phyloP scores from a whole-genome alignment of 78 protist species.

The Guillardia theta region DNA sequence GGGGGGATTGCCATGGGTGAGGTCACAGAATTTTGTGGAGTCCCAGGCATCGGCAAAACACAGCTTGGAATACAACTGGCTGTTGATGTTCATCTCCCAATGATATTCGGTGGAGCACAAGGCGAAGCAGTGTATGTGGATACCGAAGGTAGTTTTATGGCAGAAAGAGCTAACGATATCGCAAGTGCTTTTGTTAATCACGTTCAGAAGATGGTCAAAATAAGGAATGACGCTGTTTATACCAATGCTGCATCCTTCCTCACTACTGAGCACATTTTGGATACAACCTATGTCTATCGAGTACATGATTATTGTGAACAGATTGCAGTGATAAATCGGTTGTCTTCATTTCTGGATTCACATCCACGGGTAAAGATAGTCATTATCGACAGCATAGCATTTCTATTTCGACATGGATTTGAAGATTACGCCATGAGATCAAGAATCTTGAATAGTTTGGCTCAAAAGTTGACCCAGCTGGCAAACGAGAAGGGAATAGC shows the following conservation, averaged over 20 bases:
- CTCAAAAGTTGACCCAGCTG: slow-evolving; percentile 42
- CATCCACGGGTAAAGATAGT: slow-evolving; percentile 44
- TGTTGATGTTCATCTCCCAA: slow-evolving; percentile 57
- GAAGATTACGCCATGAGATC: slow-evolving; percentile 52
- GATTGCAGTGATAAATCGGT: slow-evolving; percentile 52
- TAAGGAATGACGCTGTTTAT: not conserved
- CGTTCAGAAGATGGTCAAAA: not conserved
- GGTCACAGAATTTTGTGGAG: slow-evolving; percentile 74
- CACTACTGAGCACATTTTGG: slow-evolving; percentile 22
- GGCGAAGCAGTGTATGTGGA: slow-evolving; percentile 78
- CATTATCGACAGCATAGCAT: slow-evolving; percentile 71
- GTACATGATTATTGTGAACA: slow-evolving; percentile 69
- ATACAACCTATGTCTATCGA: slow-evolving; percentile 50
- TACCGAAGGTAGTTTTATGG: slow-evolving; percentile 75
- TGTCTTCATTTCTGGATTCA: slow-evolving; percentile 45
- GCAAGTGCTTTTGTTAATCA: slow-evolving; percentile 51
- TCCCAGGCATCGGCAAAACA: slow-evolving; percentile 76
- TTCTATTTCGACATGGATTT: slow-evolving; percentile 71
- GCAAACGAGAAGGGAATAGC: slow-evolving; percentile 54
- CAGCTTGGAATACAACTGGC: slow-evolving; percentile 76
- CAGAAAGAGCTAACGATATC: slow-evolving; percentile 58
- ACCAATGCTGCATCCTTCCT: not conserved
- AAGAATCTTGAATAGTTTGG: slow-evolving; percentile 42
- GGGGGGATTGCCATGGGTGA: slow-evolving; percentile 52
- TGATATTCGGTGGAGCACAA: slow-evolving; percentile 55